Evolutionary conservation across 345 rosid genomes (phyloP).

Genomic region (Cardamine resedifolia): DNA sequence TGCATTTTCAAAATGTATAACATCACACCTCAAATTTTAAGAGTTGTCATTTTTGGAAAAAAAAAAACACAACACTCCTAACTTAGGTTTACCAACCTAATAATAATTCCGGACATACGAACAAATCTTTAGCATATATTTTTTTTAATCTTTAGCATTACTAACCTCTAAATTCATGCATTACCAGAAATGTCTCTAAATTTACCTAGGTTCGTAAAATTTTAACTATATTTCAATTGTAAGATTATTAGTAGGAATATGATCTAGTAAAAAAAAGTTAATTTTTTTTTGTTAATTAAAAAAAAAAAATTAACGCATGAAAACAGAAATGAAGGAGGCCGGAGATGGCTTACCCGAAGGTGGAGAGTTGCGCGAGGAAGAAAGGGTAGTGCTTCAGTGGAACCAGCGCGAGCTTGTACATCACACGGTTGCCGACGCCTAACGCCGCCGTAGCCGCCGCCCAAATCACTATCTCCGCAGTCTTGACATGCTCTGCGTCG

Average conservation of each 20-base stretch:
- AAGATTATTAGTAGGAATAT: background rate
- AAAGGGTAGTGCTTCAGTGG: slow-evolving; percentile 85
- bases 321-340: background rate
- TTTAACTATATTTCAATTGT: background rate
- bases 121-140: background rate
- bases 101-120: background rate
- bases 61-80: background rate
- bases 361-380: slow-evolving; percentile 96
- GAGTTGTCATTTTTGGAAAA: background rate
- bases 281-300: too few relatives aligned
- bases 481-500: slow-evolving; percentile 29
- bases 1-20: background rate
- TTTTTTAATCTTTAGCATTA: slow-evolving; percentile 5
- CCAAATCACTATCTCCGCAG: slow-evolving; percentile 57
- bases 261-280: background rate
- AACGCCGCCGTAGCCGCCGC: slow-evolving; percentile 70
- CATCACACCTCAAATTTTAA: background rate
- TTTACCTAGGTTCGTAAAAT: background rate
- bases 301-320: background rate
- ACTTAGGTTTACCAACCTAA: background rate
- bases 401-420: slow-evolving; percentile 79
- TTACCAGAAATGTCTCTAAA: background rate
- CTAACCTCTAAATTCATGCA: slow-evolving; percentile 6
- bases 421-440: slow-evolving; percentile 82
- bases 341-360: slow-evolving; percentile 62